Evolutionary conservation across 176 grass and related monocot species (phyloP).

Genomic region (Aegilops bicornis): DNA sequence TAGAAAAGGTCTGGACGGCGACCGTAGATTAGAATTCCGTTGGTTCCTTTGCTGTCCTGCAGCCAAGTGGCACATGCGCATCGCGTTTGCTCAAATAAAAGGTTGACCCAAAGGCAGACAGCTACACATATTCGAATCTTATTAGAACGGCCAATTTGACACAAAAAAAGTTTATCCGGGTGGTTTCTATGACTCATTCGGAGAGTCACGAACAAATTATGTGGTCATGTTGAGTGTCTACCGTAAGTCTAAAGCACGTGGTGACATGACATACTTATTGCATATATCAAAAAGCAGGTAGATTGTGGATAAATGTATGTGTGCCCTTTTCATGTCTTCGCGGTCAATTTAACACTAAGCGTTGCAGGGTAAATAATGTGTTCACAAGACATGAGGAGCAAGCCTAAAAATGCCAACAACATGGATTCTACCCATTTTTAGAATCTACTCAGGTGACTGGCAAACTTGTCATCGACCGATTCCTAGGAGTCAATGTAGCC

Average conservation of each 20-base stretch:
- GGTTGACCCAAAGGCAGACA: neutral
- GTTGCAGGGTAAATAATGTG: too few species aligned
- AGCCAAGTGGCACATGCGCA: too few species aligned
- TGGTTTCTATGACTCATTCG: too few species aligned
- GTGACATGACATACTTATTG: too few species aligned
- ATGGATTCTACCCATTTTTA: neutral
- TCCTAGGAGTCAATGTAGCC: neutral
- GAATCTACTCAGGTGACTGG: accelerated
- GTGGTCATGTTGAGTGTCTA: neutral
- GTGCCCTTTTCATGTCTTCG: too few species aligned
- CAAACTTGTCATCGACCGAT: neutral
- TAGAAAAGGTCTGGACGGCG: neutral
- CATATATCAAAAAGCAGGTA: too few species aligned
- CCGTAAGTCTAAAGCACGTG: too few species aligned
- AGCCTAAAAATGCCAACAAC: neutral
- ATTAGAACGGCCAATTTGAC: neutral
- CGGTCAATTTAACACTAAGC: too few species aligned
- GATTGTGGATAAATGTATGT: too few species aligned
- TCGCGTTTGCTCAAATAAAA: neutral
- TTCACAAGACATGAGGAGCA: neutral
- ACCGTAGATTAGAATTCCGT: neutral
- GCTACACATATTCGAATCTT: neutral
- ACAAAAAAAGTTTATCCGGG: too few species aligned
- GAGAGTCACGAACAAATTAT: neutral
- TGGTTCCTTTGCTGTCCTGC: neutral